These are phyloP conservation scores for Panellus pusillus DNA, from an alignment of 768 basidiomycete species.

Conservation along the genomic window DNA sequence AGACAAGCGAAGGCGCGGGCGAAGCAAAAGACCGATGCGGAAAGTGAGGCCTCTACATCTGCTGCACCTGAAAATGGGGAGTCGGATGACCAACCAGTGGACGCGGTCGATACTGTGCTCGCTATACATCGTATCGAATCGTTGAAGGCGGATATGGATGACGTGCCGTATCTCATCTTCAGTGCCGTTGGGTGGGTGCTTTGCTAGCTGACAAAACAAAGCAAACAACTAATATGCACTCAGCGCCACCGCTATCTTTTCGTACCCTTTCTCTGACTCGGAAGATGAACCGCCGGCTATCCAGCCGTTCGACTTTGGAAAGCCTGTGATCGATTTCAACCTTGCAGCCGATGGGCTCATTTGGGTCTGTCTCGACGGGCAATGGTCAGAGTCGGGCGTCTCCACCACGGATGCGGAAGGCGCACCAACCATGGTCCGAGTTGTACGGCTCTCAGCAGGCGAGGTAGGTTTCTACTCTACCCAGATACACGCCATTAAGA, in stretches of 20 bases:
- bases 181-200: conserved; percentile 68
- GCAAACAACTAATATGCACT: neutral
- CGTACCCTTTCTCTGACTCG: conserved; percentile 29
- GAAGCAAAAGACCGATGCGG: conserved; percentile 17
- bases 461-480: conserved; percentile 32
- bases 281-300: conserved; percentile 26
- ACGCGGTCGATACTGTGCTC: conserved; percentile 42
- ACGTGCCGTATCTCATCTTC: conserved; percentile 53
- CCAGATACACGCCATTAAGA: neutral
- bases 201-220: neutral
- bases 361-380: conserved; percentile 39
- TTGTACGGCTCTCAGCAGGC: conserved; percentile 35
- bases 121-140: conserved; percentile 60
- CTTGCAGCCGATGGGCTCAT: conserved; percentile 37
- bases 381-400: conserved; percentile 23
- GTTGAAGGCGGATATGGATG: conserved; percentile 30
- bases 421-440: conserved; percentile 25
- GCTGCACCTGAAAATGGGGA: conserved; percentile 7
- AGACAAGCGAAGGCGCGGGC: conserved; percentile 17
- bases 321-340: conserved; percentile 62
- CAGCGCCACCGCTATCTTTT: conserved; percentile 73
- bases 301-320: conserved; percentile 47
- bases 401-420: conserved; percentile 6
- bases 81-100: conserved; percentile 5
- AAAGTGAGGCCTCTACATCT: conserved; percentile 20